These are phyloP conservation scores for Populus ilicifolia DNA, from an alignment of 345 rosid genomes.

Conservation along the genomic window DNA sequence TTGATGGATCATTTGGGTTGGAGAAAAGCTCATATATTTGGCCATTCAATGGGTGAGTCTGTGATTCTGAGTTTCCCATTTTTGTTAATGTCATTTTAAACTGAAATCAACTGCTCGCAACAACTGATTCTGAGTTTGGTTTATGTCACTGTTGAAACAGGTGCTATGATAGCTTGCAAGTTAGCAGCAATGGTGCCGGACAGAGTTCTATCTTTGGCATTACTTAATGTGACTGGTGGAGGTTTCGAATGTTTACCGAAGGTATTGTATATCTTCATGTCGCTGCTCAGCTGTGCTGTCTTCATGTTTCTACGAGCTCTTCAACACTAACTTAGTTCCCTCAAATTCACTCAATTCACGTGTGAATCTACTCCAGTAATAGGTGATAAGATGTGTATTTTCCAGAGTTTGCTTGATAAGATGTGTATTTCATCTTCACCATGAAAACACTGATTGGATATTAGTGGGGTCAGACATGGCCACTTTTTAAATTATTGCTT, in stretches of 20 bases:
- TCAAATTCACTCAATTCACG: background rate
- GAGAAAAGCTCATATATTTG: constrained; percentile 76
- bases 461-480: background rate
- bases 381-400: background rate
- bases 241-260: constrained; percentile 89
- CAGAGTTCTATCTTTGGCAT: constrained; percentile 75
- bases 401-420: background rate
- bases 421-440: background rate
- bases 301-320: background rate
- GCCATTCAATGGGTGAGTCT: constrained; percentile 90
- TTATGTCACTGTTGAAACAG: constrained; percentile 32
- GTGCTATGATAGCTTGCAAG: constrained; percentile 96
- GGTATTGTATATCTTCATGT: constrained; percentile 40
- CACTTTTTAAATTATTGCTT: background rate
- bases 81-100: background rate
- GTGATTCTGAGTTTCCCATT: background rate
- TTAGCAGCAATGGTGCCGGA: constrained; percentile 82
- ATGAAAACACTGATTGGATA: background rate
- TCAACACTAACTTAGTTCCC: background rate
- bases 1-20: constrained; percentile 91
- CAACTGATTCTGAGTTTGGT: background rate
- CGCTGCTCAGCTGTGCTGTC: background rate
- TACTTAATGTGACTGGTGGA: constrained; percentile 96
- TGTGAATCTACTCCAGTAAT: background rate
- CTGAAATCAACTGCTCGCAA: background rate